Evolutionary conservation across 176 grass and related monocot genomes (phyloP).

Genomic region (Oryza nivara): DNA sequence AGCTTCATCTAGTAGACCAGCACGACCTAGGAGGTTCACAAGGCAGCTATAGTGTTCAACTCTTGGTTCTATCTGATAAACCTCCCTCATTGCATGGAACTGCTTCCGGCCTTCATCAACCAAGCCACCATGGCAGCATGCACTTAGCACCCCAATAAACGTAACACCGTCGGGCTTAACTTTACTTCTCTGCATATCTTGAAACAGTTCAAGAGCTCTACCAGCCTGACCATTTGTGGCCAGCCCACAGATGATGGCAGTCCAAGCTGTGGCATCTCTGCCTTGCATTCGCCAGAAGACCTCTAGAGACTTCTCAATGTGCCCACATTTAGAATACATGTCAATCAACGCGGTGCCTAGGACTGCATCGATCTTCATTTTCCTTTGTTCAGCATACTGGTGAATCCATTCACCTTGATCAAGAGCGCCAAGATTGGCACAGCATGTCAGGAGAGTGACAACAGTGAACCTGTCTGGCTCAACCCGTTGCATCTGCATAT

Average conservation of each 20-base stretch:
- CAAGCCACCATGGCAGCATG: constrained; percentile 72
- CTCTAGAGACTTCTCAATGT: constrained; percentile 51
- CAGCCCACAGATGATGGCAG: constrained; percentile 64
- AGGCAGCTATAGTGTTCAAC: constrained; percentile 69
- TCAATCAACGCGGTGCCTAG: constrained; percentile 56
- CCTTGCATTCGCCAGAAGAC: constrained; percentile 47
- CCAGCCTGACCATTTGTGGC: constrained; percentile 58
- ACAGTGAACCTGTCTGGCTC: constrained; percentile 71
- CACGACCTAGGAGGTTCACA: constrained; percentile 63
- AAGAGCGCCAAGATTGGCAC: constrained; percentile 59
- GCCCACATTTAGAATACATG: constrained; percentile 69
- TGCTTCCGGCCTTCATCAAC: constrained; percentile 59
- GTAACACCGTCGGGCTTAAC: constrained; percentile 56
- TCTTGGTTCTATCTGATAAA: constrained; percentile 56
- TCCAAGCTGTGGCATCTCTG: constrained; percentile 58
- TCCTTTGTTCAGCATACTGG: constrained; percentile 41
- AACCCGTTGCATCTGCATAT: constrained; percentile 56
- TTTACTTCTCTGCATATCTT: constrained; percentile 50
- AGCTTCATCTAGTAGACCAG: constrained; percentile 67
- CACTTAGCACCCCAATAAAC: constrained; percentile 57
- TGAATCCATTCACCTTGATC: constrained; percentile 65
- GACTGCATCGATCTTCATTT: constrained; percentile 55
- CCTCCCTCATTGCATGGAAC: constrained; percentile 55
- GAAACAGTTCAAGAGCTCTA: constrained; percentile 64
- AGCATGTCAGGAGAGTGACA: constrained; percentile 62